Conservation (phyloP, 2,329 filamentous ascomycete genomes). For the Sclerotiophoma versabilis region DNA sequence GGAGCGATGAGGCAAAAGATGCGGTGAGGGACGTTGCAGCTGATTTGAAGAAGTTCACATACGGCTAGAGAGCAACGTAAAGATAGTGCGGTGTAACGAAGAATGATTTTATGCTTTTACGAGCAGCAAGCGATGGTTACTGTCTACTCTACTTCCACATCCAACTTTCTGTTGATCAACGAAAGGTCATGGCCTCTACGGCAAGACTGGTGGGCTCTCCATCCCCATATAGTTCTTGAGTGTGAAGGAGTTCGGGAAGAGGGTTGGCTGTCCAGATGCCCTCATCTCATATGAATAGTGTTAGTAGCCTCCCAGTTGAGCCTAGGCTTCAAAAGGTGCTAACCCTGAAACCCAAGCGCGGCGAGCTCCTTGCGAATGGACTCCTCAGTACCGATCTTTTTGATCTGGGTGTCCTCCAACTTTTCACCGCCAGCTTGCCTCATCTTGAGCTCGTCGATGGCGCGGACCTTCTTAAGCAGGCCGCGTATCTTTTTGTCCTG, state of each 20-base stretch:
- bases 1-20: conserved; percentile 7
- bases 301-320: neutral
- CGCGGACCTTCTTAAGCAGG: conserved; percentile 94
- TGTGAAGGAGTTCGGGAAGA: neutral
- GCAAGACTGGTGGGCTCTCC: neutral
- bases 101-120: conserved; percentile 21
- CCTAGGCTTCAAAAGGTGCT: conserved; percentile 18
- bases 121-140: neutral
- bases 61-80: neutral
- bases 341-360: conserved; percentile 57
- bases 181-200: neutral
- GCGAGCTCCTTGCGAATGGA: conserved; percentile 84
- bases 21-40: conserved; percentile 4
- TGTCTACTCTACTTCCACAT: conserved; percentile 2
- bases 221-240: neutral
- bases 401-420: conserved; percentile 96
- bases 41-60: neutral
- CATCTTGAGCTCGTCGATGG: conserved; percentile 99
- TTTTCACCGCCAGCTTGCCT: conserved; percentile 92
- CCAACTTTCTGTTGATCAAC: neutral
- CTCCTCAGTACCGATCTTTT: conserved; percentile 93
- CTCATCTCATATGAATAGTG: neutral
- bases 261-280: no score
- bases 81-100: neutral
- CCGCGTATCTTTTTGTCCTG: conserved; percentile 94